Evolutionary conservation across 768 basidiomycete genomes (phyloP), one percentile per base, ranked within the genome.

Genomic region (Phlegmacium glaucopus): DNA sequence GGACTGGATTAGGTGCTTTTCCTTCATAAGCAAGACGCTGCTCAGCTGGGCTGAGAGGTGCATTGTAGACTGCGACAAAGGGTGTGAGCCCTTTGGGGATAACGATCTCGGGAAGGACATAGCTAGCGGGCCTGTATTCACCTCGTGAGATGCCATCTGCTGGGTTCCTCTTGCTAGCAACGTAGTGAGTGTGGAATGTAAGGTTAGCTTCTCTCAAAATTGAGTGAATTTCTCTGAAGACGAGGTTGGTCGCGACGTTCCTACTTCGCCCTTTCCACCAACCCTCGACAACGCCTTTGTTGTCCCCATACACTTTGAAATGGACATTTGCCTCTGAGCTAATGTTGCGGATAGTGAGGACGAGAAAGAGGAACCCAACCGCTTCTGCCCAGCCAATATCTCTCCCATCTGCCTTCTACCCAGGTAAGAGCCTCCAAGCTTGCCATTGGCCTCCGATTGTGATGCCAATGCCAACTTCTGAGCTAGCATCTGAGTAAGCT

Each of bases 371-470:
- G 43, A 79, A 70, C 0, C 70, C 69, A 8, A 76, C 50, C 0
- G 68, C 69, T 51, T 80, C 74, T 0, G 74, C 75, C 75, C 76
- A 79, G 0, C 58, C 57, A 45, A 78, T 79, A 45, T 77, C 70
- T 1, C 63, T 29, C 0, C 57, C 37, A n/a, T 60, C 52, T 1
- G 42, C n/a, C 26, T 40, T 48, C 51, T 47, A 52, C 3, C 47
- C 47, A 1, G 50, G 50, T 9, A 42, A 9, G 3, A 52, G 54
- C 1, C 25, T 3, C 67, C 68, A 73, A 0, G 70, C 68, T 7
- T 62, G 17, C 73, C 70, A 72, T 0, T 27, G 1, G 4, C 45
- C 38, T 0, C 54, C 45, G 13, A 74, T 61, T 27, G 47, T 44
- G 45, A 76, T 68, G 0, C 63, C 61, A n/a, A 75, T 67, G 0